Conservation (phyloP, 202 grass and related monocot species). For the Carex arenaria region DNA sequence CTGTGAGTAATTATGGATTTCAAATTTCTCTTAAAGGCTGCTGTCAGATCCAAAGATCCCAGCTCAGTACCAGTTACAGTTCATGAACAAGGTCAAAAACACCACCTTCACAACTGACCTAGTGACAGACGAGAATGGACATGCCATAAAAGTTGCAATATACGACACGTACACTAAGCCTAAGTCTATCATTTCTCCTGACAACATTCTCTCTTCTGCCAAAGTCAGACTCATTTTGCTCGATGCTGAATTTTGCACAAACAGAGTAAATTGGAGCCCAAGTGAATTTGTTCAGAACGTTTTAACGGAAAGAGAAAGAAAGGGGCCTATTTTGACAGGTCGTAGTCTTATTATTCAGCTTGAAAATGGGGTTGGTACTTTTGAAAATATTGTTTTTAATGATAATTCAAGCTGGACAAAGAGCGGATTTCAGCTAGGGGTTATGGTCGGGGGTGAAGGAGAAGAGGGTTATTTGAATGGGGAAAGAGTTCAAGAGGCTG, state of each 20-base stretch:
- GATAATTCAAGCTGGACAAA: conserved; percentile 45
- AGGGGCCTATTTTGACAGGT: conserved; percentile 17
- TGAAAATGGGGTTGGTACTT: conserved; percentile 16
- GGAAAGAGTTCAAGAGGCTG: conserved; percentile 33
- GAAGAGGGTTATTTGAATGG: neutral
- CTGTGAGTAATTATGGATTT: too few relatives aligned
- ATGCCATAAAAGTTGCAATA: too few relatives aligned
- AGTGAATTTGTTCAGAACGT: conserved; percentile 23
- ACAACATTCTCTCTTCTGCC: conserved; percentile 20
- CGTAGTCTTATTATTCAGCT: conserved; percentile 5
- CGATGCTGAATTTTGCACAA: conserved; percentile 17
- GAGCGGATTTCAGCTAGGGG: conserved; percentile 33
- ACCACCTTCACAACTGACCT: too few relatives aligned
- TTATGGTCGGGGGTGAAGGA: conserved; percentile 4
- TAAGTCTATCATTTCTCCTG: neutral
- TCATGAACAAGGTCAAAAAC: too few relatives aligned
- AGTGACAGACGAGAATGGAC: too few relatives aligned
- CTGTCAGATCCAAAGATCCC: too few relatives aligned
- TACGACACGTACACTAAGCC: too few relatives aligned
- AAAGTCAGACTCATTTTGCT: conserved; percentile 39
- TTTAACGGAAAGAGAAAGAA: conserved; percentile 8
- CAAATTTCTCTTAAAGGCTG: too few relatives aligned
- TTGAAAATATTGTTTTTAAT: neutral
- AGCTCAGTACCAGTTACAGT: too few relatives aligned
- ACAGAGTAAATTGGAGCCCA: conserved; percentile 20